Conservation (phyloP, 2,329 filamentous ascomycete species). For the Sporothrix humicola region DNA sequence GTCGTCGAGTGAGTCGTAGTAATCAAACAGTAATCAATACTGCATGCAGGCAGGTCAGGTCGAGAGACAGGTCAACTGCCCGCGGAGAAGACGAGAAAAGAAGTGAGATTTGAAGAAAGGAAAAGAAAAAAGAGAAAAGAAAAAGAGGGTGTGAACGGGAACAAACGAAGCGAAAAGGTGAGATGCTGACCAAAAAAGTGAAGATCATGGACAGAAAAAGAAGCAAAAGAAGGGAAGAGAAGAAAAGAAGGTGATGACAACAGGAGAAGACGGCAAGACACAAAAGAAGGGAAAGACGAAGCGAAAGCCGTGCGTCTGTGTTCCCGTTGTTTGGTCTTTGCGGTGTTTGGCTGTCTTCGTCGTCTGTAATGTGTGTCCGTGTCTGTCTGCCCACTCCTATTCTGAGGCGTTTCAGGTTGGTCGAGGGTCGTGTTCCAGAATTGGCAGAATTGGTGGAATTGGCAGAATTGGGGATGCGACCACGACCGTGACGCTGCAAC, state of each 20-base stretch:
- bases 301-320: not conserved
- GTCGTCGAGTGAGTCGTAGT: too few species aligned
- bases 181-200: not conserved
- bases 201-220: not conserved
- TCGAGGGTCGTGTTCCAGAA: constrained; percentile 25
- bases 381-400: not conserved
- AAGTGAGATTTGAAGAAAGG: not conserved
- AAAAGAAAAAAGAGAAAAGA: not conserved
- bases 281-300: not conserved
- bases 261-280: not conserved
- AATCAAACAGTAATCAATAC: too few species aligned
- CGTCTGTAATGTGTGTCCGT: too few species aligned
- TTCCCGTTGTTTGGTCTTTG: not conserved
- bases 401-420: constrained; percentile 27
- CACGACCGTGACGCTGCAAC: not conserved
- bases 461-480: not conserved
- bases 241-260: not conserved
- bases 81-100: not conserved
- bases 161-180: not conserved
- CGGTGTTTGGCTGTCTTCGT: too few species aligned
- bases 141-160: not conserved
- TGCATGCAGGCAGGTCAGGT: too few species aligned
- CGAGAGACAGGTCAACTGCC: constrained; percentile 8
- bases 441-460: not conserved
- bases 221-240: not conserved